Evolutionary conservation across 306 rosid genomes (phyloP), one percentile per base, ranked within the genome.

Genomic region (Cucurbita maxima): DNA sequence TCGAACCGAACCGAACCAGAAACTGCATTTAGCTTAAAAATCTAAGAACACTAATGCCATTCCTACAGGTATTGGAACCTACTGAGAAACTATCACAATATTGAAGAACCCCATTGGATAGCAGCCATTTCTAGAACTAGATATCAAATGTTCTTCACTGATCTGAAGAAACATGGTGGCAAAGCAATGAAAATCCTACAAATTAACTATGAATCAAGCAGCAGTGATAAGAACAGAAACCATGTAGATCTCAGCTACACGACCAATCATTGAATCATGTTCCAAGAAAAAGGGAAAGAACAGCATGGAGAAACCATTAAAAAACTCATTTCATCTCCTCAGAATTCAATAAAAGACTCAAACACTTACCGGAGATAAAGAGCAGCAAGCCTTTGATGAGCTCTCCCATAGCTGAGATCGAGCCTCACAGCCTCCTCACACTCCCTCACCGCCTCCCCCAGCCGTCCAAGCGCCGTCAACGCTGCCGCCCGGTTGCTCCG

Each of bases 401-500:
- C 98, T 83, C 96, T 83, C 34, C 84, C 84, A 80, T 85, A 90
- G 80, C 71, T 76, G 69, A 81, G 88, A 45, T 92, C 96, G 84
- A 92, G 80, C 79, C 84, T 85, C 48, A 90, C 92, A 56, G 98
- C 96, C 81, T 92, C 98, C 73, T 83, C 88, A 48, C 98, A 92
- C 75, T 92, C 96, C 75, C 79, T 80, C 25, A 59, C 90, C 0
- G 98, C 98, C 85, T 92, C 98, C 3, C 77, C 79, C 41, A 90
- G 78, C 83, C 96, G 84, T 72, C 96, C 96, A 36, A 92, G 80
- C 4, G 88, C 96, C 25, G 92, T 87, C 70, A 92, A 83, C 16
- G 96, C 98, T 10, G 98, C 96, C 0, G 96, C 96, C 38, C 96
- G 82, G 58, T 90, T 92, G 69, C 98, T 82, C 83, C 96, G 79